A percentile compares a stretch with the other conserved stretches of the same genome.
phyloP scores from a whole-genome alignment of 805 yeast species.

The Kazachstania taianensis region DNA sequence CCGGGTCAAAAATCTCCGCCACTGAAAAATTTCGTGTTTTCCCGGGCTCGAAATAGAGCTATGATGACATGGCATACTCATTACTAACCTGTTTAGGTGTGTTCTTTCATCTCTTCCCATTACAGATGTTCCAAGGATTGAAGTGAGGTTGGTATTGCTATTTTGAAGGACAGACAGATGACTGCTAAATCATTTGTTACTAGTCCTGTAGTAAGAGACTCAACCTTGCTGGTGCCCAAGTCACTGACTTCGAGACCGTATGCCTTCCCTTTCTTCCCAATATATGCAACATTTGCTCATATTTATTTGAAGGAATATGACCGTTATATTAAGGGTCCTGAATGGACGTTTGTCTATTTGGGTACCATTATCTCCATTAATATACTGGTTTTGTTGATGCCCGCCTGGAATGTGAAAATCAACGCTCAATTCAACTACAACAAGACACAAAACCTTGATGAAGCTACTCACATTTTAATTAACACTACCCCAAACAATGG shows the following conservation, averaged over 20 bases:
- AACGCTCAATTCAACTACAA: conserved; percentile 60
- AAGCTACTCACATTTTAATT: conserved; percentile 66
- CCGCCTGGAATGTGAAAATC: conserved; percentile 82
- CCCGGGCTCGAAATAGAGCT: too few species aligned
- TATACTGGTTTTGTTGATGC: conserved; percentile 71
- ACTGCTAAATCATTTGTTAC: conserved; percentile 36
- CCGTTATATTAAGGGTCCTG: conserved; percentile 71
- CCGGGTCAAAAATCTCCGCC: too few species aligned
- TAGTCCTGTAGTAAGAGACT: conserved; percentile 60
- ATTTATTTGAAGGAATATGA: conserved; percentile 65
- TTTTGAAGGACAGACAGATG: too few species aligned
- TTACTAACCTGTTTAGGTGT: too few species aligned
- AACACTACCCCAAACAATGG: conserved; percentile 83
- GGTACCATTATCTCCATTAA: conserved; percentile 67
- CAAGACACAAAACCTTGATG: conserved; percentile 39
- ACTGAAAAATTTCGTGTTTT: too few species aligned
- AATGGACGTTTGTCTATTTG: conserved; percentile 90
- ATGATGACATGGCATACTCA: too few species aligned
- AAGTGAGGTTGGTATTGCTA: too few species aligned
- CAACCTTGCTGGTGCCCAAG: conserved; percentile 67
- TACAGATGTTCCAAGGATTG: too few species aligned
- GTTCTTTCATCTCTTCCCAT: too few species aligned
- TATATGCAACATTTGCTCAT: conserved; percentile 66
- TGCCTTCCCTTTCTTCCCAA: conserved; percentile 67
- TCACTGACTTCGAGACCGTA: conserved; percentile 56